Conservation (phyloP, 2,329 filamentous ascomycete genomes). For the Colletotrichum tamarilloi region DNA sequence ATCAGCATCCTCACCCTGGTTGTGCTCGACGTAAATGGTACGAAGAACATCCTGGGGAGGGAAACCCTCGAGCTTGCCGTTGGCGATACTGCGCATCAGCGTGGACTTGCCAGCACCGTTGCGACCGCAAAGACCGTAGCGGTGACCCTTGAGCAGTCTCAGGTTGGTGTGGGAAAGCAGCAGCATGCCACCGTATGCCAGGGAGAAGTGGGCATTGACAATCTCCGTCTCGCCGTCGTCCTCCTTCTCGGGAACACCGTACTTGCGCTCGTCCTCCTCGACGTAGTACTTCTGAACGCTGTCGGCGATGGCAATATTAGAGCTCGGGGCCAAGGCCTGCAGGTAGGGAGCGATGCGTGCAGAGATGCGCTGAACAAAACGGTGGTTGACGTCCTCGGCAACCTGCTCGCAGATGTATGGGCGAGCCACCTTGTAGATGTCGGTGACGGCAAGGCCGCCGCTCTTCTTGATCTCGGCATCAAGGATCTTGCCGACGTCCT, state of each 20-base stretch:
- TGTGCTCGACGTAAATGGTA: conserved; percentile 99
- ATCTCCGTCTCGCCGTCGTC: conserved; percentile 95
- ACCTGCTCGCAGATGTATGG: conserved; percentile 86
- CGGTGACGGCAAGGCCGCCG: conserved; percentile 71
- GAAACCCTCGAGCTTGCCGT: conserved; percentile 97
- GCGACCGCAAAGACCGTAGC: conserved; percentile 95
- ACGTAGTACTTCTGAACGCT: conserved; percentile 83
- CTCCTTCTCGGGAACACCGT: conserved; percentile 84
- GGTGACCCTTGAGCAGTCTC: conserved; percentile 92
- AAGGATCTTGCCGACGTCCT: conserved; percentile 80
- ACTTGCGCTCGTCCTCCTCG: conserved; percentile 88
- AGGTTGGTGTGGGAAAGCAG: conserved; percentile 96
- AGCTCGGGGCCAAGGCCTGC: conserved; percentile 70
- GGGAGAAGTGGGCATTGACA: conserved; percentile 96
- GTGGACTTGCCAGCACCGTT: conserved; percentile 99
- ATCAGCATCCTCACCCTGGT: conserved; percentile 97
- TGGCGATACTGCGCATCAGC: conserved; percentile 95
- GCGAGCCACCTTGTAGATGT: conserved; percentile 75
- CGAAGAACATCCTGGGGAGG: conserved; percentile 90
- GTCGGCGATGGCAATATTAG: conserved; percentile 72
- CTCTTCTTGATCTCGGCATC: conserved; percentile 80
- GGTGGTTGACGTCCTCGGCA: conserved; percentile 86
- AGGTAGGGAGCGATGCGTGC: conserved; percentile 80
- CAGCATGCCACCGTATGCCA: conserved; percentile 98
- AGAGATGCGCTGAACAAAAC: conserved; percentile 79